Evolutionary conservation across 306 rosid genomes (phyloP).

Genomic region (Rosa chinensis): DNA sequence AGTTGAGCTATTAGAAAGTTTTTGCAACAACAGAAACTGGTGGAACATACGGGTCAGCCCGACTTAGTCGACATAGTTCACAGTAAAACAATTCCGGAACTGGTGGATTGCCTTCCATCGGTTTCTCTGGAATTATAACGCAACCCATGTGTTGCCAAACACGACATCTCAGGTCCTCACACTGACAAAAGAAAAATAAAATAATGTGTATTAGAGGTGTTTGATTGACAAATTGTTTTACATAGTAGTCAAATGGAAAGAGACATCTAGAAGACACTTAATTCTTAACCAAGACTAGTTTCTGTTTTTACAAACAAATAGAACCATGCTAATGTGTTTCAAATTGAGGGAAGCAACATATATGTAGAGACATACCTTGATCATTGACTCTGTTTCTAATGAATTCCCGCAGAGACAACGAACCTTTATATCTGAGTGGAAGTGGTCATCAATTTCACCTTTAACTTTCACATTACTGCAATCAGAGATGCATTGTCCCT

Average conservation of each 20-base stretch:
- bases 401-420: constrained; percentile 87
- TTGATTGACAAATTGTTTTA: background rate
- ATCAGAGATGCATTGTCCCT: constrained; percentile 79
- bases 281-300: background rate
- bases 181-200: constrained; percentile 49
- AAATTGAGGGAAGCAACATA: background rate
- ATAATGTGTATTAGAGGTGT: background rate
- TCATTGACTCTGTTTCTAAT: constrained; percentile 79
- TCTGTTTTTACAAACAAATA: background rate
- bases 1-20: background rate
- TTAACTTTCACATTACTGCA: constrained; percentile 73
- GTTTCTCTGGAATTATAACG: constrained; percentile 87
- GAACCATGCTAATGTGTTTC: background rate
- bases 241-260: background rate
- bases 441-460: constrained; percentile 79
- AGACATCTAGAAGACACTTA: background rate
- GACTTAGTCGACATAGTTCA: constrained; percentile 86
- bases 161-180: constrained; percentile 80
- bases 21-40: constrained; percentile 5
- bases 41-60: constrained; percentile 94
- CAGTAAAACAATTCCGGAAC: constrained; percentile 82
- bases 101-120: constrained; percentile 62
- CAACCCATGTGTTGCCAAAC: constrained; percentile 96
- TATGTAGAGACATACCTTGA: constrained; percentile 52
- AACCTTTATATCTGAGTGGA: constrained; percentile 62